A percentile compares a stretch with the other conserved stretches of the same genome.
Evolutionary conservation across 176 grass and related monocot genomes (phyloP).

Genomic region (Oryza officinalis): DNA sequence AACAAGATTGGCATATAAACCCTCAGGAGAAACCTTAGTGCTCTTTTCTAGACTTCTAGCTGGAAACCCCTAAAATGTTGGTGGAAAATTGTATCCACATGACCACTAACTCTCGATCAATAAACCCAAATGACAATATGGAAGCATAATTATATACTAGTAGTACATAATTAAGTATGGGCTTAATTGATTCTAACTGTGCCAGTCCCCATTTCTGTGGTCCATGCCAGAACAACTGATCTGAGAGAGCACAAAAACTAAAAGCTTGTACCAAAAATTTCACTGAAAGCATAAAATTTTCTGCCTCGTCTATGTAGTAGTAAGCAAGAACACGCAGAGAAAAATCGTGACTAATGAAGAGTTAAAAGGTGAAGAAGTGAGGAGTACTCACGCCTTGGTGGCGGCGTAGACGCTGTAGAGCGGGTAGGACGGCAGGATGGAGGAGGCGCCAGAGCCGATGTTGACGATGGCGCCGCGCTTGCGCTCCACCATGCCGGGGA

Average conservation of each 20-base stretch:
- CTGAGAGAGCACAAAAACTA: background rate
- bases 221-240: background rate
- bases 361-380: background rate
- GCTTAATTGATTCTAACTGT: background rate
- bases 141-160: background rate
- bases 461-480: slow-evolving; percentile 64
- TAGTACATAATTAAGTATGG: background rate
- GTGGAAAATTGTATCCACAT: background rate
- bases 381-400: slow-evolving; percentile 60
- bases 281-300: too few species aligned
- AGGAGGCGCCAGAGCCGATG: slow-evolving; percentile 70
- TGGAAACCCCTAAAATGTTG: background rate
- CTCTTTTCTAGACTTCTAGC: background rate
- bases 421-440: slow-evolving; percentile 70
- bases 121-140: background rate
- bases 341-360: background rate
- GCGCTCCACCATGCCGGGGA: slow-evolving; percentile 62
- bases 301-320: too few species aligned
- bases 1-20: too few species aligned
- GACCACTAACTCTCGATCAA: background rate
- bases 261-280: background rate
- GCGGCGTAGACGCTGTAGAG: slow-evolving; percentile 75
- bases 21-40: too few species aligned
- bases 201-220: background rate
- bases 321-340: background rate